Conservation (phyloP, 257 asterid species). For the Nicotiana noctiflora region DNA sequence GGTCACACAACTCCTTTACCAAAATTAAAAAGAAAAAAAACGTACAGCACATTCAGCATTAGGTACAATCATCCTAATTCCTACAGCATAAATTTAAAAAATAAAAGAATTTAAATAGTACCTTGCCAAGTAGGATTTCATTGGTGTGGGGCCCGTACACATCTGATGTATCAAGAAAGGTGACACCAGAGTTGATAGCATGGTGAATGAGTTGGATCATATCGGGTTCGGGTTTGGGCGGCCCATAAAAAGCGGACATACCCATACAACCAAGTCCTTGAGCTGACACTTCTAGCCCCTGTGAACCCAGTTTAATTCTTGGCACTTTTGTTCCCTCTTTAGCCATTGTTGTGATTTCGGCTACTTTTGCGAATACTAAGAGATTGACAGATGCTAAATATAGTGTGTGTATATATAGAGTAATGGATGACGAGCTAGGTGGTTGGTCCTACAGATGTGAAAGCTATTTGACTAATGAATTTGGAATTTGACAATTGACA, state of each 20-base stretch:
- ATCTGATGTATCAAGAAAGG: slow-evolving; percentile 35
- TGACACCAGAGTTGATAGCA: slow-evolving; percentile 30
- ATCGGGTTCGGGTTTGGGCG: slow-evolving; percentile 37
- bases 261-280: slow-evolving; percentile 46
- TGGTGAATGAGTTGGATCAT: slow-evolving; percentile 40
- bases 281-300: slow-evolving; percentile 29
- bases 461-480: too few species aligned
- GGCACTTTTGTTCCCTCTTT: slow-evolving; percentile 8
- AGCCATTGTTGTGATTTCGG: slow-evolving; percentile 5
- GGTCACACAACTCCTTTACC: background rate
- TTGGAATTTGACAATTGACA: too few species aligned
- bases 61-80: background rate
- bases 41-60: background rate
- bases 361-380: too few species aligned
- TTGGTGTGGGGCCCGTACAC: slow-evolving; percentile 37
- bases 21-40: background rate
- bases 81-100: background rate
- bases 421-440: too few species aligned
- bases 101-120: background rate
- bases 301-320: slow-evolving; percentile 30
- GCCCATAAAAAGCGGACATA: slow-evolving; percentile 36
- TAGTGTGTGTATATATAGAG: too few species aligned
- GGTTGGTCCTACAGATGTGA: too few species aligned
- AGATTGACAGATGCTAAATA: too few species aligned
- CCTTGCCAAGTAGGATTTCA: slow-evolving; percentile 38